phyloP scores from a whole-genome alignment of 73 alveolate species.

The Symbiodinium pilosum region DNA sequence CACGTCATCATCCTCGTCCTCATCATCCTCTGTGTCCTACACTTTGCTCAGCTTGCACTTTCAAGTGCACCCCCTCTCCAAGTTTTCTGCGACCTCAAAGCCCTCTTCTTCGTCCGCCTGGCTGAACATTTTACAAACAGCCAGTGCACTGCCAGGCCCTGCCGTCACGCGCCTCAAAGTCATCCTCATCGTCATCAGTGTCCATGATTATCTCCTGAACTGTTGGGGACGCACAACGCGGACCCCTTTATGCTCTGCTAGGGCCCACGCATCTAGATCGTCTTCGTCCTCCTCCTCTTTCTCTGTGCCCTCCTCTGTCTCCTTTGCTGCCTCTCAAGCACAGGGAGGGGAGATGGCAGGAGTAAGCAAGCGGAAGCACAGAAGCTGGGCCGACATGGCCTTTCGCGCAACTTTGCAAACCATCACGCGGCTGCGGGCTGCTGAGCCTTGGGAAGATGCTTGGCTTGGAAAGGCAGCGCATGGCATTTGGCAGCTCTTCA shows the following conservation, averaged over 20 bases:
- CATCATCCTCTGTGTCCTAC: background rate
- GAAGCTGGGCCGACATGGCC: too few relatives aligned
- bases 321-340: background rate
- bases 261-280: conserved; percentile 41
- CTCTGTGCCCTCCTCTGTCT: background rate
- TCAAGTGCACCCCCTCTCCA: background rate
- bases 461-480: too few relatives aligned
- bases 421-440: too few relatives aligned
- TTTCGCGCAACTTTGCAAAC: background rate
- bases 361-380: too few relatives aligned
- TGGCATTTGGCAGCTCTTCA: too few relatives aligned
- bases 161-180: background rate
- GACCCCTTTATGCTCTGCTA: background rate
- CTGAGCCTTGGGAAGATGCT: too few relatives aligned
- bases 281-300: conserved; percentile 42
- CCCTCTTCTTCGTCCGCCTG: conserved; percentile 42
- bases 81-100: background rate
- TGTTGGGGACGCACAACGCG: too few relatives aligned
- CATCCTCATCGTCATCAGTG: conserved; percentile 68
- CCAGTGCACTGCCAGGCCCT: background rate
- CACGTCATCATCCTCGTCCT: conserved; percentile 36
- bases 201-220: conserved; percentile 49
- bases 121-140: background rate
- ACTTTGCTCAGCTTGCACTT: too few relatives aligned
- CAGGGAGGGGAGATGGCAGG: too few relatives aligned